Evolutionary conservation across 2,329 filamentous ascomycete species (phyloP), one percentile per base, ranked within the genome.

Genomic region (Neoascochyta sp.): DNA sequence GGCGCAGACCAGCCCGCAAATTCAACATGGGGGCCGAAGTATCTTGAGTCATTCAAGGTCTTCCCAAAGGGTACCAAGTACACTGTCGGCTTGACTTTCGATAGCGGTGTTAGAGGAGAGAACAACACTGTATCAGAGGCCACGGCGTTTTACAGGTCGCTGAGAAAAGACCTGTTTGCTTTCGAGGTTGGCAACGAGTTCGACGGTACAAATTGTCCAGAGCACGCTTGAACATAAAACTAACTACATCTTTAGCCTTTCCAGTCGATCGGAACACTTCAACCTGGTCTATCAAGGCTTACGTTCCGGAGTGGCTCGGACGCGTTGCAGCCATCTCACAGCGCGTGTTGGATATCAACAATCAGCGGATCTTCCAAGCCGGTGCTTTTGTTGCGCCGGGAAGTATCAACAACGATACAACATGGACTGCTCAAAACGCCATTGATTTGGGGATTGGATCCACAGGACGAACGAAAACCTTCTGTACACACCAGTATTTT

Each of bases 131-230:
- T 41, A 4, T 17, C 25, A 3, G 40, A 47, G 23, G 39, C 43
- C 1, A 27, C 22, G 4, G 40, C 32, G 2, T 43, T 44, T 12
- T 40, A 46, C 29, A 12, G 41, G 7, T 24, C 29, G n/a, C 27
- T 47, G 9, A 41, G 36, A 4, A 22, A 34, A 4, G 32, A 39
- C 23, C 14, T 48, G 4, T 45, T 30, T 16, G 46, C 42, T 1
- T 34, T 44, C 4, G 46, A 46, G 25, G 36, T 47, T 3, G 44
- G 48, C n/a, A 52, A 50, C 24, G 48, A 52, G 19, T 42, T 50
- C 11, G 41, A 52, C 22, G 39, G 39, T 47, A 39, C 10, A 29
- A 32, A 9, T 22, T 14, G n/a, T n/a, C n/a, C n/a, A n/a, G n/a
- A n/a, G n/a, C 5, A 9, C 16, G 6, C 9, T 11, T 23, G 2